Conservation (phyloP, 2,329 filamentous ascomycete species). For the Botrytis galanthina region DNA sequence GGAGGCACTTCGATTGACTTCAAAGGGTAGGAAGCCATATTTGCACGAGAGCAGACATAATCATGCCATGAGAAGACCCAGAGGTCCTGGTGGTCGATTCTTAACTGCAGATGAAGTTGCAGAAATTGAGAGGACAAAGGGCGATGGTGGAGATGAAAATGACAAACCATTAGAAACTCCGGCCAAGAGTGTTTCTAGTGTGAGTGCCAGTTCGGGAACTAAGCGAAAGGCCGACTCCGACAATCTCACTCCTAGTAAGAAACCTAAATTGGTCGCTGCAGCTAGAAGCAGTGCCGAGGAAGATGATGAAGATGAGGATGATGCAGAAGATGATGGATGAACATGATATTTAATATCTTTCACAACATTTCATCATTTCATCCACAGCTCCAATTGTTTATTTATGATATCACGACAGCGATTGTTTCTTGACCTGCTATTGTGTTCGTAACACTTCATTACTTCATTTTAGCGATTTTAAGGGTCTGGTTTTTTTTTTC, state of each 20-base stretch:
- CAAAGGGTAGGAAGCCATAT: conserved; percentile 94
- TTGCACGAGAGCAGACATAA: conserved; percentile 97
- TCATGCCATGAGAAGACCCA: conserved; percentile 92
- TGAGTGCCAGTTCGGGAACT: conserved; percentile 43
- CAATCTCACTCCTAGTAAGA: conserved; percentile 52
- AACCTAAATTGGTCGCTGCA: conserved; percentile 44
- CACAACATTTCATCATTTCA: conserved; percentile 6
- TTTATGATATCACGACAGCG: conserved; percentile 37
- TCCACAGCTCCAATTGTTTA: conserved; percentile 25
- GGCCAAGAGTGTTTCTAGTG: conserved; percentile 36
- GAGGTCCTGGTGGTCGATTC: conserved; percentile 92
- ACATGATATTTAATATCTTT: neutral
- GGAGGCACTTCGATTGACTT: conserved; percentile 86
- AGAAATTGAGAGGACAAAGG: conserved; percentile 70
- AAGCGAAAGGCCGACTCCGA: conserved; percentile 61
- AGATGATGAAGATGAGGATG: conserved; percentile 38
- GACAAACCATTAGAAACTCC: conserved; percentile 40
- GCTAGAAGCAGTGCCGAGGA: conserved; percentile 37
- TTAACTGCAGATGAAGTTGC: conserved; percentile 95
- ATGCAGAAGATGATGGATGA: conserved; percentile 36
- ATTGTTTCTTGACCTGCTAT: conserved; percentile 26
- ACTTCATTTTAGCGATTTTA: conserved; percentile 27
- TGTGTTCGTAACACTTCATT: conserved; percentile 23
- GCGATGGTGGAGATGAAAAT: conserved; percentile 41
- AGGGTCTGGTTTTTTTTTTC: conserved; percentile 12